Evolutionary conservation across 352 stramenopile species (phyloP).

Genomic region (Globisporangium carolinianum): DNA sequence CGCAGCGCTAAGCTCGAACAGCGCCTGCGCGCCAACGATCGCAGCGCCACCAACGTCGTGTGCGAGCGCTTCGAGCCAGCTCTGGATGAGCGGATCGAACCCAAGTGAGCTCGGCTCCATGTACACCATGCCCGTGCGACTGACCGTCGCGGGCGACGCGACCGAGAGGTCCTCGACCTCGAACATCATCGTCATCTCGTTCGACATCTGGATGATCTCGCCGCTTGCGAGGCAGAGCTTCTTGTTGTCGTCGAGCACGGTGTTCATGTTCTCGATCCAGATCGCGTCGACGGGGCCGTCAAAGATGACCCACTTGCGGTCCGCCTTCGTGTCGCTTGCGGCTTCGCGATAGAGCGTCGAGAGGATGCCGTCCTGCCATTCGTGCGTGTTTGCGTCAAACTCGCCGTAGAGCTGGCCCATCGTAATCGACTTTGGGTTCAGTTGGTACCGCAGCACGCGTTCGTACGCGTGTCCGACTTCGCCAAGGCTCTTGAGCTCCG

Average conservation of each 20-base stretch:
- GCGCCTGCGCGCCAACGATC: constrained; percentile 27
- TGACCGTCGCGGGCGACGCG: constrained; percentile 91
- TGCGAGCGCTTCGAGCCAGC: constrained; percentile 78
- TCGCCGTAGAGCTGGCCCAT: constrained; percentile 95
- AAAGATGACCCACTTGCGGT: constrained; percentile 95
- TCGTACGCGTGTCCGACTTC: constrained; percentile 82
- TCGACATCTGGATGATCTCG: constrained; percentile 93
- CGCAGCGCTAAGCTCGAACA: constrained; percentile 41
- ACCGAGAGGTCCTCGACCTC: constrained; percentile 93
- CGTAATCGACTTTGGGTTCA: constrained; percentile 95
- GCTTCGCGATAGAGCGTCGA: constrained; percentile 87
- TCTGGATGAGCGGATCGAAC: constrained; percentile 85
- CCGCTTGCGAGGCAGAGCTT: constrained; percentile 92
- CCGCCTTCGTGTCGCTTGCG: constrained; percentile 77
- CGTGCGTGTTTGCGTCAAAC: constrained; percentile 93
- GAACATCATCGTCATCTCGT: constrained; percentile 97
- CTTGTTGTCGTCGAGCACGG: constrained; percentile 95
- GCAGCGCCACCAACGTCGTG: constrained; percentile 43
- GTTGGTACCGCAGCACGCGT: constrained; percentile 74
- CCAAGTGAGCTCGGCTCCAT: constrained; percentile 92
- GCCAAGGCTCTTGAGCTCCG: constrained; percentile 72
- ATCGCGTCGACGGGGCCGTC: constrained; percentile 94
- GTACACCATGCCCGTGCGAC: constrained; percentile 94
- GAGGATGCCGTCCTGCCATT: constrained; percentile 93
- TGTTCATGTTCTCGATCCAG: constrained; percentile 99